Conservation (phyloP, 352 stramenopile genomes). For the Phytophthora cactorum region DNA sequence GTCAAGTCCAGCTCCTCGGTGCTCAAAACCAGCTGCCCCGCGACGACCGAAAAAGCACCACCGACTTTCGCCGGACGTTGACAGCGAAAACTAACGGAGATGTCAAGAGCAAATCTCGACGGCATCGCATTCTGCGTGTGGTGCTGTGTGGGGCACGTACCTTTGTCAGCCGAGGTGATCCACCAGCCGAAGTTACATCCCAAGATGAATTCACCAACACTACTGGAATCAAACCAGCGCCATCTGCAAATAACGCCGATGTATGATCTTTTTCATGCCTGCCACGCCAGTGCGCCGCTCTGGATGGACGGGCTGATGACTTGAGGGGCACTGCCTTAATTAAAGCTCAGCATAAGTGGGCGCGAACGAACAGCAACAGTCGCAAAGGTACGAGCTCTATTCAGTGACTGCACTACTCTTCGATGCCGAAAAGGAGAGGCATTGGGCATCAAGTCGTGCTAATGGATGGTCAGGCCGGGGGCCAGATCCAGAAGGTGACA, state of each 20-base stretch:
- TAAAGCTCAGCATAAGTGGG: neutral
- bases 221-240: constrained; percentile 5
- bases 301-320: neutral
- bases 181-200: constrained; percentile 6
- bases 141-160: constrained; percentile 4
- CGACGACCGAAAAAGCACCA: constrained; percentile 25
- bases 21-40: constrained; percentile 25
- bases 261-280: constrained; percentile 11
- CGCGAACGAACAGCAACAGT: constrained; percentile 10
- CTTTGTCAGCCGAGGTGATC: constrained; percentile 14
- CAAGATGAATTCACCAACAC: neutral
- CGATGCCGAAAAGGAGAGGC: constrained; percentile 2
- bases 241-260: constrained; percentile 7
- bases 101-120: constrained; percentile 23
- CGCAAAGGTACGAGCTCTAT: constrained; percentile 8
- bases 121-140: constrained; percentile 1
- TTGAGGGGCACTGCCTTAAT: constrained; percentile 10
- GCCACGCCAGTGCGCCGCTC: neutral
- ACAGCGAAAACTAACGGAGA: constrained; percentile 25
- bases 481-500: neutral
- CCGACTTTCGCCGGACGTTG: constrained; percentile 5
- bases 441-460: too few species aligned
- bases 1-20: neutral
- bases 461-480: too few species aligned
- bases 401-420: neutral